Percentiles rank a stretch among this genome's conserved stretches.
Conservation (phyloP, 345 rosid genomes). For the Ailanthus altissimus region DNA sequence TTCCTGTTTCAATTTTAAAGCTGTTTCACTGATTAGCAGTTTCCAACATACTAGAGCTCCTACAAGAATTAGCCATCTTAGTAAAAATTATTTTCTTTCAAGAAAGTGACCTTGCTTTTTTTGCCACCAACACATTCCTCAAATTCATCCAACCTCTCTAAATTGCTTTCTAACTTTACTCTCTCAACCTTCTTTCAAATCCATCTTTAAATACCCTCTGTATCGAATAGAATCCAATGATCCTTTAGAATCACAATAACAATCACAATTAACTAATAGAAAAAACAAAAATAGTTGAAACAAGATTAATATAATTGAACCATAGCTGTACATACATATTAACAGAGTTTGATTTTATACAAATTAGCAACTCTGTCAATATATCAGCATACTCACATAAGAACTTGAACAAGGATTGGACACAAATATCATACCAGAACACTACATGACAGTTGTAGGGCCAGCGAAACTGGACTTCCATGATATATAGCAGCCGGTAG, state of each 20-base stretch:
- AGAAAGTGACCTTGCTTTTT: too few species aligned
- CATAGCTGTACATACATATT: background rate
- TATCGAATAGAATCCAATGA: conserved; percentile 4
- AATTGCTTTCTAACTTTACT: background rate
- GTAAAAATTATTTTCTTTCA: too few species aligned
- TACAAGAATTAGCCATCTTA: too few species aligned
- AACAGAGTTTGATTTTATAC: background rate
- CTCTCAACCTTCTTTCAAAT: background rate
- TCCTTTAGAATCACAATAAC: background rate
- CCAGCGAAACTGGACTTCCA: conserved; percentile 80
- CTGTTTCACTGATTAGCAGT: background rate
- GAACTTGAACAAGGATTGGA: background rate
- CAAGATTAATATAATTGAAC: background rate
- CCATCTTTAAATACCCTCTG: background rate
- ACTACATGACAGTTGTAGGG: conserved; percentile 94
- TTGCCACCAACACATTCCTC: background rate
- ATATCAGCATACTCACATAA: background rate
- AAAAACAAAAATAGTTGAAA: background rate
- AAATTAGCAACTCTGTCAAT: background rate
- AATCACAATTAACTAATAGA: background rate
- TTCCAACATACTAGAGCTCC: background rate
- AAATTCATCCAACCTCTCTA: background rate
- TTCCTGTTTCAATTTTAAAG: background rate
- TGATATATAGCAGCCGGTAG: conserved; percentile 61
- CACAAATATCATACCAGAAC: conserved; percentile 65